A percentile compares a stretch with the other conserved stretches of the same genome.
Evolutionary conservation across 495 filamentous ascomycete genomes (phyloP).

Genomic region (Parathielavia hyrcaniae): DNA sequence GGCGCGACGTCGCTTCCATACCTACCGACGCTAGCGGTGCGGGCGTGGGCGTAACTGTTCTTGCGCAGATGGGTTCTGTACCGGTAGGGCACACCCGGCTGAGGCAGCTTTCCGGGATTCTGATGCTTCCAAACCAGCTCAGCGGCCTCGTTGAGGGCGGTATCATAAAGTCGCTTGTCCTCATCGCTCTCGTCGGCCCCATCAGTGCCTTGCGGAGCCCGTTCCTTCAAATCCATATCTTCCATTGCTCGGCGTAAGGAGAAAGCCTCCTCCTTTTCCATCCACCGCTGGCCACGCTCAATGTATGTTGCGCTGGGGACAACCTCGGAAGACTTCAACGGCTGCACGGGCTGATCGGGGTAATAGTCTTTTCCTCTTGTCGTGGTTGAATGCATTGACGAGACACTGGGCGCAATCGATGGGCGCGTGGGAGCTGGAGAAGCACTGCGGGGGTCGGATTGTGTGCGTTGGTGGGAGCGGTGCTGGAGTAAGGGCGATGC

Average conservation of each 20-base stretch:
- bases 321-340: conserved; percentile 45
- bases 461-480: conserved; percentile 30
- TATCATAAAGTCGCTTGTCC: conserved; percentile 61
- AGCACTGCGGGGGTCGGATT: conserved; percentile 26
- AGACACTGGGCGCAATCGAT: conserved; percentile 36
- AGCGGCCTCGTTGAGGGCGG: conserved; percentile 78
- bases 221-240: conserved; percentile 51
- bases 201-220: conserved; percentile 22
- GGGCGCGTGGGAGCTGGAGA: conserved; percentile 27
- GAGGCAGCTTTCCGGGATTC: conserved; percentile 51
- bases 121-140: conserved; percentile 82
- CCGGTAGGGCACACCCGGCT: conserved; percentile 56
- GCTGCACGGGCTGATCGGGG: conserved; percentile 34
- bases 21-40: conserved; percentile 53
- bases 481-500: conserved; percentile 32
- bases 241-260: conserved; percentile 74
- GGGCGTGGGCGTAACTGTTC: conserved; percentile 55
- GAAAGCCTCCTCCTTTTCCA: conserved; percentile 79
- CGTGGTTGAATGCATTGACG: conserved; percentile 37
- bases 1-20: conserved; percentile 44
- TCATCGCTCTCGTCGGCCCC: conserved; percentile 42
- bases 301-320: conserved; percentile 62
- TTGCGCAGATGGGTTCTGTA: conserved; percentile 57
- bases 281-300: conserved; percentile 72
- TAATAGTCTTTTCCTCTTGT: conserved; percentile 42